A percentile compares a stretch with the other conserved stretches of the same genome.
These are phyloP conservation scores for Raddia guianensis DNA, from an alignment of 176 grass and related monocot species.

Conservation along the genomic window DNA sequence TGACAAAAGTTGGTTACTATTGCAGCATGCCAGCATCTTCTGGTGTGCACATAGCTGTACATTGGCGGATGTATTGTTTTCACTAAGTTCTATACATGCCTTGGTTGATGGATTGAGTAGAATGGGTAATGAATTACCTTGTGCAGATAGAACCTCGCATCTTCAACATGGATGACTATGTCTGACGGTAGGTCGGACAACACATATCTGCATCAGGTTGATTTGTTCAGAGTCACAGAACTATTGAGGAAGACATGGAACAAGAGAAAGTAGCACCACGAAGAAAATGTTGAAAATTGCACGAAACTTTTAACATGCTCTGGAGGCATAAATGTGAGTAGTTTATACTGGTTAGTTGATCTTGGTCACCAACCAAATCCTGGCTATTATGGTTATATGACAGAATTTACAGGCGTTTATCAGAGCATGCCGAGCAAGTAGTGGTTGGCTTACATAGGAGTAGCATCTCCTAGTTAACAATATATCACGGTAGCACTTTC, in stretches of 20 bases:
- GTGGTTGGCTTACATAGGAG: neutral
- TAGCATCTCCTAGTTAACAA: neutral
- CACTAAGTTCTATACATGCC: slow-evolving; percentile 2
- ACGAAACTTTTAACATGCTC: neutral
- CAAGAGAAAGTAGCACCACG: neutral
- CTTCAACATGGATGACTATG: slow-evolving; percentile 56
- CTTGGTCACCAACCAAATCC: neutral
- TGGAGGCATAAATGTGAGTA: neutral
- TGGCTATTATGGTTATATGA: neutral
- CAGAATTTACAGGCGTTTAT: neutral
- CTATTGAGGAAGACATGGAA: neutral
- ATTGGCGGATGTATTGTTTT: slow-evolving; percentile 46
- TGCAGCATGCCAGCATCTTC: slow-evolving; percentile 60
- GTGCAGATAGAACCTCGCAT: slow-evolving; percentile 69
- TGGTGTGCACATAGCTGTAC: slow-evolving; percentile 53
- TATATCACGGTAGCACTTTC: neutral
- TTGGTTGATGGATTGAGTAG: slow-evolving; percentile 2
- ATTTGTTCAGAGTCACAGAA: slow-evolving; percentile 12
- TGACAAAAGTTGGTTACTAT: slow-evolving; percentile 48
- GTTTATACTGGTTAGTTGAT: neutral
- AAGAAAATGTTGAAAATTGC: neutral
- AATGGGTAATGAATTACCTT: slow-evolving; percentile 53
- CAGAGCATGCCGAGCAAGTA: neutral
- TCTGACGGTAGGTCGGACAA: slow-evolving; percentile 70
- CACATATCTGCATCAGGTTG: slow-evolving; percentile 58